Conservation (phyloP, 805 yeast genomes). For the Candida coleopterorum region DNA sequence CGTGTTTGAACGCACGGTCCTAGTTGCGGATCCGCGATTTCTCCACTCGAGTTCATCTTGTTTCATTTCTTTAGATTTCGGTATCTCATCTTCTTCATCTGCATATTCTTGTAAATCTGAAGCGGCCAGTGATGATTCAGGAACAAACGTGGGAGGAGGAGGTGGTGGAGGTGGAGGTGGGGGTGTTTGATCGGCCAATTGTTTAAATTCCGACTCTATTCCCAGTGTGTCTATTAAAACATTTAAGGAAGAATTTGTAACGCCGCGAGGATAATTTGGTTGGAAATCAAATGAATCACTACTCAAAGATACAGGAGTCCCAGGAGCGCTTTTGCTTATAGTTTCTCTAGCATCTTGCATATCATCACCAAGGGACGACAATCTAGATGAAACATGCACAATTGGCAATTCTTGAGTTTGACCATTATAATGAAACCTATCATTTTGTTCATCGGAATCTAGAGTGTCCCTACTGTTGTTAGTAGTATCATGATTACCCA, state of each 20-base stretch:
- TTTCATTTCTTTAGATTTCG: conserved; percentile 8
- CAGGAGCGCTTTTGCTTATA: conserved; percentile 22
- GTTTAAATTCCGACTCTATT: conserved; percentile 17
- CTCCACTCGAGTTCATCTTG: conserved; percentile 24
- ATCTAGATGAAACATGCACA: conserved; percentile 20
- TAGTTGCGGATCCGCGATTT: conserved; percentile 33
- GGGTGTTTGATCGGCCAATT: conserved; percentile 11
- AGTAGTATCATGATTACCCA: conserved; percentile 1
- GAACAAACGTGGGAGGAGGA: not conserved
- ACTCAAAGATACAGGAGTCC: conserved; percentile 24
- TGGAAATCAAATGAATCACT: conserved; percentile 35
- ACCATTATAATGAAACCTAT: conserved; percentile 1
- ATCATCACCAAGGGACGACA: conserved; percentile 18
- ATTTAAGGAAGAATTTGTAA: conserved; percentile 33
- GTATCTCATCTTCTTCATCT: conserved; percentile 5
- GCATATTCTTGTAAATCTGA: not conserved
- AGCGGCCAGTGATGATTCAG: no score
- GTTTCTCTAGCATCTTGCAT: conserved; percentile 5
- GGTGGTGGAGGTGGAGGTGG: conserved; percentile 8
- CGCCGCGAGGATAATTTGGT: conserved; percentile 16
- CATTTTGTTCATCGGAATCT: conserved; percentile 19
- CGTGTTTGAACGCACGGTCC: conserved; percentile 13
- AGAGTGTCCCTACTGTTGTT: conserved; percentile 23
- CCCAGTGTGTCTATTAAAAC: conserved; percentile 30
- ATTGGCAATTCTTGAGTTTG: conserved; percentile 7